A percentile compares a stretch with the other conserved stretches of the same genome.
These are phyloP conservation scores for Lactarius sanguifluus DNA, from an alignment of 768 basidiomycete genomes.

Conservation along the genomic window DNA sequence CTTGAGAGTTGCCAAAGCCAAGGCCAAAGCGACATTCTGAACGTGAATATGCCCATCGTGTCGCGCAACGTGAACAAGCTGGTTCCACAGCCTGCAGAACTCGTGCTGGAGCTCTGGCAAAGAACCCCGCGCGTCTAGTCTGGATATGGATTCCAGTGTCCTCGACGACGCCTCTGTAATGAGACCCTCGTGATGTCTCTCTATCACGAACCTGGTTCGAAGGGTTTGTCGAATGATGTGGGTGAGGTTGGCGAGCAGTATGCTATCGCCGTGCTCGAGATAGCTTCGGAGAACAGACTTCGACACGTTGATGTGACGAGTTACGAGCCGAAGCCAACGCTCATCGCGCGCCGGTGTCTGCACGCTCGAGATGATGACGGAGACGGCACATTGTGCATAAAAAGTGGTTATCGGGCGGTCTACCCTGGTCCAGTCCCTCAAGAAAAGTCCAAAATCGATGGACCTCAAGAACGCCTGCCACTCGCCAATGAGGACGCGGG, in stretches of 20 bases:
- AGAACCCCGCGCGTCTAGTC: neutral
- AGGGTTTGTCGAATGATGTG: constrained; percentile 4
- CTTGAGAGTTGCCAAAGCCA: constrained; percentile 4
- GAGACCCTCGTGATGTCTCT: neutral
- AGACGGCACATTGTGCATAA: constrained; percentile 10
- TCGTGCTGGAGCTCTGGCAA: constrained; percentile 4
- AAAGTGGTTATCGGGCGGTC: constrained; percentile 1
- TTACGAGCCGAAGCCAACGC: neutral
- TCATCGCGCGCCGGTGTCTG: neutral
- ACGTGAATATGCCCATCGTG: neutral
- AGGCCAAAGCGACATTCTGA: neutral
- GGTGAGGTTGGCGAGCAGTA: constrained; percentile 1
- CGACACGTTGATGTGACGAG: neutral
- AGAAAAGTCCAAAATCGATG: constrained; percentile 11
- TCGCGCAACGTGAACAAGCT: neutral
- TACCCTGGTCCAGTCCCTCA: neutral
- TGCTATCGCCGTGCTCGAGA: neutral
- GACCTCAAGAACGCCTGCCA: constrained; percentile 5
- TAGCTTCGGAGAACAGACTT: neutral
- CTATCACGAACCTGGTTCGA: neutral
- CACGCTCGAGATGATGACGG: neutral
- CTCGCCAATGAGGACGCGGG: constrained; percentile 2
- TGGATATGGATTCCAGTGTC: constrained; percentile 5
- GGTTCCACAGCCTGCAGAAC: constrained; percentile 12
- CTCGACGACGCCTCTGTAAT: neutral